A percentile compares a stretch with the other conserved stretches of the same genome.
phyloP scores from a whole-genome alignment of 805 yeast species.

The Candida wancherniae region DNA sequence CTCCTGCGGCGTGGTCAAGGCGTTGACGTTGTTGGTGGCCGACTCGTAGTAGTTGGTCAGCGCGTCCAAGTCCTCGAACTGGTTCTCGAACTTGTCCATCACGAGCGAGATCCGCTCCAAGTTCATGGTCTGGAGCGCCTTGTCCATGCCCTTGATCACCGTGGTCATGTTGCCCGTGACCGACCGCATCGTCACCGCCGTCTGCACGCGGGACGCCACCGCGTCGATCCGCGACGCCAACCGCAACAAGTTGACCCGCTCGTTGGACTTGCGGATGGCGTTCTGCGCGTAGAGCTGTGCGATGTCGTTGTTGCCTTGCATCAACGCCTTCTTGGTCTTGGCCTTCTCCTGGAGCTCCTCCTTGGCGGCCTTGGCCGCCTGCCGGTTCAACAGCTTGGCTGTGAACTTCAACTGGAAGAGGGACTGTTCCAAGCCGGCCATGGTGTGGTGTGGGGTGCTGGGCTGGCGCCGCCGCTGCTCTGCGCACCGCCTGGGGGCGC shows the following conservation, averaged over 20 bases:
- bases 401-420: conserved; percentile 55
- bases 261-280: conserved; percentile 88
- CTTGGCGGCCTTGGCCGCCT: conserved; percentile 84
- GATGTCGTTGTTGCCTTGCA: conserved; percentile 83
- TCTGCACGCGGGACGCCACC: conserved; percentile 91
- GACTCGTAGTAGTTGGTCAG: conserved; percentile 88
- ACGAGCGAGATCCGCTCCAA: conserved; percentile 86
- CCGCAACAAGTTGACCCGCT: conserved; percentile 72
- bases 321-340: conserved; percentile 82
- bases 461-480: too few species aligned
- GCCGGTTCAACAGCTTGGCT: conserved; percentile 86
- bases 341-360: conserved; percentile 85
- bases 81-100: conserved; percentile 95
- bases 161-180: conserved; percentile 92
- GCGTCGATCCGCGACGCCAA: conserved; percentile 91
- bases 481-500: too few species aligned
- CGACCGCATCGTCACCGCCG: conserved; percentile 96
- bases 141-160: conserved; percentile 94
- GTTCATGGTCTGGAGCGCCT: conserved; percentile 93
- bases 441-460: conserved; percentile 2
- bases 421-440: conserved; percentile 29
- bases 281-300: conserved; percentile 93
- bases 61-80: conserved; percentile 93
- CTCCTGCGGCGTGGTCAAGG: conserved; percentile 88
- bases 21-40: conserved; percentile 84